Conservation (phyloP, 2,329 filamentous ascomycete genomes). For the Hymenoscyphus infarciens region DNA sequence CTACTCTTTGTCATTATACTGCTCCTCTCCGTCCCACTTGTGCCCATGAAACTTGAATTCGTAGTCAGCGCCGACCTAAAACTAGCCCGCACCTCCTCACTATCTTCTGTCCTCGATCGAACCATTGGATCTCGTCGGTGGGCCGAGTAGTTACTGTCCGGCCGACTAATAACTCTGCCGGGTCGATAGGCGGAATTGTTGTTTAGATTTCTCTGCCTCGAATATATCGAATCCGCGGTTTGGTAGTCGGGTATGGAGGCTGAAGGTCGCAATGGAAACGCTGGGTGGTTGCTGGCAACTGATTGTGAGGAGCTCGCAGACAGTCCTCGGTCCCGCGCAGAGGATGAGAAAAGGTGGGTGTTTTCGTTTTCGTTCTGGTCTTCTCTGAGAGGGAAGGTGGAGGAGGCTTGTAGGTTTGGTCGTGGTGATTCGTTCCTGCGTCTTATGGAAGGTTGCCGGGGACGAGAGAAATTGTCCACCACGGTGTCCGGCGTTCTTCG, state of each 20-base stretch:
- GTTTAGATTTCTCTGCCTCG: conserved; percentile 32
- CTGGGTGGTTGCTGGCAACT: conserved; percentile 14
- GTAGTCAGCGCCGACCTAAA: conserved; percentile 58
- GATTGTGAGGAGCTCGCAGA: conserved; percentile 33
- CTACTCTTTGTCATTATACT: conserved; percentile 78
- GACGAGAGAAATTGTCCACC: conserved; percentile 33
- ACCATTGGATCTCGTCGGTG: conserved; percentile 30
- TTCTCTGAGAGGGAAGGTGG: conserved; percentile 24
- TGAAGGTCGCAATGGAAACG: conserved; percentile 29
- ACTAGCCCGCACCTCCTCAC: conserved; percentile 50
- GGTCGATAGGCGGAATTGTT: conserved; percentile 27
- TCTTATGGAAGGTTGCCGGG: conserved; percentile 29
- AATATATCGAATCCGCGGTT: conserved; percentile 29
- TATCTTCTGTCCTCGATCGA: conserved; percentile 27
- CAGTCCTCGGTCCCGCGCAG: conserved; percentile 30
- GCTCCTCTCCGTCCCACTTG: conserved; percentile 72
- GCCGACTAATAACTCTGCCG: conserved; percentile 21
- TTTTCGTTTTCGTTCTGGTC: conserved; percentile 25
- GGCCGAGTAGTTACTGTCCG: conserved; percentile 29
- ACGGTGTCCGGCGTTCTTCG: conserved; percentile 26
- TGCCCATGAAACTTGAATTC: conserved; percentile 54
- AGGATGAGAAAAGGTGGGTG: conserved; percentile 16
- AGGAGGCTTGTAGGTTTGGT: conserved; percentile 22
- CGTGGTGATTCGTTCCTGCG: conserved; percentile 30
- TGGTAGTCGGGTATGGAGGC: conserved; percentile 35